A percentile compares a stretch with the other conserved stretches of the same genome.
Conservation (phyloP, 1,284 basidiomycete genomes). For the Filobasidium uniguttulatum region DNA sequence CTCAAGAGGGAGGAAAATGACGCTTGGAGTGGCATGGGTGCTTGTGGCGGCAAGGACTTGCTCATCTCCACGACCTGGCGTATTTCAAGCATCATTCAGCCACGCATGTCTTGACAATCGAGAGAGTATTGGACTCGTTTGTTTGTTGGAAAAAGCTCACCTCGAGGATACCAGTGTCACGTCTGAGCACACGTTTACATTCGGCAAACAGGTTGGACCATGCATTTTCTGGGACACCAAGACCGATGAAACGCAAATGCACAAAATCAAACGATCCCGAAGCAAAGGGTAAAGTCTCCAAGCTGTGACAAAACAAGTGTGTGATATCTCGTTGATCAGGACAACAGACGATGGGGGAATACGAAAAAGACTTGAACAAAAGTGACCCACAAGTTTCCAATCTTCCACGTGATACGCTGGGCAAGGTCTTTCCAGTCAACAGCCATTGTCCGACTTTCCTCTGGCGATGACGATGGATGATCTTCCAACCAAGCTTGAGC, state of each 20-base stretch:
- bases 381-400: conserved; percentile 33
- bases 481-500: conserved; percentile 16
- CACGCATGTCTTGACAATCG: too few species aligned
- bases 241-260: conserved; percentile 32
- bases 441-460: conserved; percentile 1
- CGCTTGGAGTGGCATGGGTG: conserved; percentile 19
- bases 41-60: conserved; percentile 20
- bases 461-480: too few species aligned
- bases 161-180: conserved; percentile 31
- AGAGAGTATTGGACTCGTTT: neutral
- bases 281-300: conserved; percentile 31
- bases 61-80: conserved; percentile 31
- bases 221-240: conserved; percentile 31
- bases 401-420: conserved; percentile 27
- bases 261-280: conserved; percentile 34
- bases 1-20: conserved; percentile 26
- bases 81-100: neutral
- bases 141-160: too few species aligned
- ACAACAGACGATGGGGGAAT: neutral
- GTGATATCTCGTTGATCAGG: neutral
- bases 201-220: conserved; percentile 33
- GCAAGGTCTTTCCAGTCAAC: conserved; percentile 26
- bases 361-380: neutral
- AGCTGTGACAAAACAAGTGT: conserved; percentile 17
- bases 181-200: conserved; percentile 28